Evolutionary conservation across 2,329 filamentous ascomycete species (phyloP).

Genomic region (Fusarium mundagurra): DNA sequence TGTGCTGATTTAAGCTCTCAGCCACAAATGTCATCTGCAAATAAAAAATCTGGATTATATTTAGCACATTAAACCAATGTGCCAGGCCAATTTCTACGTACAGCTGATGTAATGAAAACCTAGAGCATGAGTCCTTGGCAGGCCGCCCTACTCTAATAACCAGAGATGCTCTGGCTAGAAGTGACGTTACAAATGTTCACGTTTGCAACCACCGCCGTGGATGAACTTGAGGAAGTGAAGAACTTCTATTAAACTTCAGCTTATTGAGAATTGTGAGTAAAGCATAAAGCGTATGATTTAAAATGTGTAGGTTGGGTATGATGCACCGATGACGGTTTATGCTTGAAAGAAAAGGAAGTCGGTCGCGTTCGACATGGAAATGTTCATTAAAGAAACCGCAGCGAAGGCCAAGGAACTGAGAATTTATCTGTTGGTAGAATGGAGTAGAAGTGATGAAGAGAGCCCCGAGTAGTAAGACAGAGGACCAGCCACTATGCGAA

Average conservation of each 20-base stretch:
- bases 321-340: too few relatives aligned
- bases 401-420: neutral
- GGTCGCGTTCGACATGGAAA: too few relatives aligned
- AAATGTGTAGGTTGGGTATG: too few relatives aligned
- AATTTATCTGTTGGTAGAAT: neutral
- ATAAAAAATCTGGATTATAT: too few relatives aligned
- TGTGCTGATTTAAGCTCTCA: neutral
- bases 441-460: neutral
- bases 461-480: neutral
- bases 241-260: neutral
- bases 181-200: fast-evolving
- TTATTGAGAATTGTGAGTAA: neutral
- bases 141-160: too few relatives aligned
- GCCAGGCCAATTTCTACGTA: too few relatives aligned
- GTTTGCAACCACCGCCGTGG: neutral
- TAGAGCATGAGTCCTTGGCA: neutral
- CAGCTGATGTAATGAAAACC: too few relatives aligned
- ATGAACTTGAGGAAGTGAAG: fast-evolving
- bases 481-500: neutral
- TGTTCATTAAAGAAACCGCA: too few relatives aligned
- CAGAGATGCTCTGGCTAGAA: neutral
- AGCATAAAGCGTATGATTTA: neutral
- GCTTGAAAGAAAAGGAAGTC: too few relatives aligned
- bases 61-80: too few relatives aligned
- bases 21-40: neutral